Conservation (phyloP, 495 filamentous ascomycete genomes). For the Tuber microsphaerosporum region DNA sequence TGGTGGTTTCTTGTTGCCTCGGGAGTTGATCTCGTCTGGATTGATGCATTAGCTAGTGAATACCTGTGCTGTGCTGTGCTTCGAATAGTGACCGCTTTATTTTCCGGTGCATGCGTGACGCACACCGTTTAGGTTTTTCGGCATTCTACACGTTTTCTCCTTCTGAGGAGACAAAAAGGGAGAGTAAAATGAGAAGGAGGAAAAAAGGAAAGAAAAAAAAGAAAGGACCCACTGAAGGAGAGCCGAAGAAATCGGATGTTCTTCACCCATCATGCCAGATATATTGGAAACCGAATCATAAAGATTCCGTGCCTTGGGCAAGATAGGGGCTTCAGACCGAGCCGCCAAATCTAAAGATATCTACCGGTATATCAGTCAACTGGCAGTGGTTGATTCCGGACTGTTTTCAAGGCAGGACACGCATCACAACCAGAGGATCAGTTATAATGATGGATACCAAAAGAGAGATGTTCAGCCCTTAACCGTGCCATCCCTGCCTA, state of each 20-base stretch:
- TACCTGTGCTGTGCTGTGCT: constrained; percentile 1
- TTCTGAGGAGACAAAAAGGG: constrained; percentile 24
- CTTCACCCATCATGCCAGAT: neutral
- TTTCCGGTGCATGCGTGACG: constrained; percentile 34
- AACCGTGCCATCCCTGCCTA: constrained; percentile 1
- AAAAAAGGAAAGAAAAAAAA: neutral
- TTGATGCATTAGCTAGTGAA: constrained; percentile 4
- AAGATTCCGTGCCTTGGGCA: constrained; percentile 4
- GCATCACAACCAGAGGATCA: constrained; percentile 15
- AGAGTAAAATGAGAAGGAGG: constrained; percentile 13
- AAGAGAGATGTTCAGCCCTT: neutral
- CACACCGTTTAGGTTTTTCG: constrained; percentile 29
- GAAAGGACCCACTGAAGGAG: neutral
- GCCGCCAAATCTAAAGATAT: constrained; percentile 8
- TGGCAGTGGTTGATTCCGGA: constrained; percentile 11
- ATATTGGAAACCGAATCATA: constrained; percentile 3
- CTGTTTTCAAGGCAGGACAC: constrained; percentile 20
- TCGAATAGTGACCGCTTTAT: constrained; percentile 29
- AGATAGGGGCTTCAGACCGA: constrained; percentile 3
- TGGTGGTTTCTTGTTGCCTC: neutral
- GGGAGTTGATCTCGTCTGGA: constrained; percentile 1
- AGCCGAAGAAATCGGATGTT: constrained; percentile 2
- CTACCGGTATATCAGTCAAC: constrained; percentile 17
- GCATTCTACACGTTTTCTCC: constrained; percentile 22
- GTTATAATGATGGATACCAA: neutral